Base-by-base conservation (phyloP, 2,329 filamentous ascomycete species). In the Fusarium guadeloupense region DNA sequence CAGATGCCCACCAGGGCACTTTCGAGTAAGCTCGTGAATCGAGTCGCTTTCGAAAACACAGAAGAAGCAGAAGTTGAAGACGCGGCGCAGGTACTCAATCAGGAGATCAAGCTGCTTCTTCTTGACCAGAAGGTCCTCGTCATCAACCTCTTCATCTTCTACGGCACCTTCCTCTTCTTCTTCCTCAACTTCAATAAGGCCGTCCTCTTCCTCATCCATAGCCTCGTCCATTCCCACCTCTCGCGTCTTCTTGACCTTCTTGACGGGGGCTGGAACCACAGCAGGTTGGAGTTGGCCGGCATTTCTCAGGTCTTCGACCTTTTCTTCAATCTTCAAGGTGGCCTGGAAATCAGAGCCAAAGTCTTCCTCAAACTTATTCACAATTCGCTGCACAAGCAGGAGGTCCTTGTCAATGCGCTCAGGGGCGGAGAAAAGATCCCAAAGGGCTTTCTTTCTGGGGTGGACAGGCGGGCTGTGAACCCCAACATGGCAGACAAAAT, bases 11-110 rank as follows among this genome's bases (percentile, higher is more conserved):
- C 95, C 95, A 21, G 95, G 93, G 69, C 95, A 99, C 78, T 99
- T 98, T 56, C 95, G 88, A 34, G 92, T 93, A 65, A 99, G 82
- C 77, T 99, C 95, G 71, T 99, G 95, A 19, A 98, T 89, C 0
- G 94, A 98, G 75, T 99, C 95, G 72, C 93, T 95, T 77, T 99
- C 95, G 68, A 99, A 98, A 6, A 99, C 96, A 75, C 95, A 99
- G 81, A 98, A 99, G 82, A 99, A 97, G 80, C 95, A 99, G 79
- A 99, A 98, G 78, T 95, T 97, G 83, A 96, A 96, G 46, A 99
- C 95, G 14, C 95, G 89, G 46, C 95, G 92, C 56, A 99, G 84
- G 74, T 99, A 99, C 78, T 99, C 95, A 47, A 98, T 95, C 75
- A 97, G 84, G 30, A 99, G 82, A 77, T 99, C 95, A 43, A 99